These are phyloP conservation scores for Umbelopsis sp. DNA, from an alignment of 371 early-diverging fungal genomes.

Conservation along the genomic window DNA sequence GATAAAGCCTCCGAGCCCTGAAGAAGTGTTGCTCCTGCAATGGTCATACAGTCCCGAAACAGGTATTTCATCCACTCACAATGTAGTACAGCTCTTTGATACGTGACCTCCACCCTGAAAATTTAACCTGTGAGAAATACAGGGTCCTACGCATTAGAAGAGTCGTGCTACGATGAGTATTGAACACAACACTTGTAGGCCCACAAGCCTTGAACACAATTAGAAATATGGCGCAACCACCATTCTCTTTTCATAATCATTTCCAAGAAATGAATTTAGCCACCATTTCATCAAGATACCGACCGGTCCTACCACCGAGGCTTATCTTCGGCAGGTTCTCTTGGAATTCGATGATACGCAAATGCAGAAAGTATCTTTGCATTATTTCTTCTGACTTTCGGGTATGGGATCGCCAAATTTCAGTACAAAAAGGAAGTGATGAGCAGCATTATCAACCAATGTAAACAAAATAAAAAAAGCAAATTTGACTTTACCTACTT, in stretches of 20 bases:
- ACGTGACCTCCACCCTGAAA: not conserved
- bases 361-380: too few relatives aligned
- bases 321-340: not conserved
- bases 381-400: too few relatives aligned
- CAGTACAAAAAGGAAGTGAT: too few relatives aligned
- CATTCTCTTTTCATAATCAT: conserved; percentile 7
- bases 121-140: not conserved
- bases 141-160: not conserved
- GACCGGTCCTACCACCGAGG: not conserved
- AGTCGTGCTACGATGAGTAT: not conserved
- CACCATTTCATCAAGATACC: not conserved
- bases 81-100: not conserved
- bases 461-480: too few relatives aligned
- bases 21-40: not conserved
- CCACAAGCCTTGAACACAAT: conserved; percentile 3
- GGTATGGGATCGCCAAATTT: too few relatives aligned
- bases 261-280: not conserved
- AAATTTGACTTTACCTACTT: too few relatives aligned
- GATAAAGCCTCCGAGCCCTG: not conserved
- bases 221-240: conserved; percentile 11
- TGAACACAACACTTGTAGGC: not conserved
- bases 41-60: not conserved
- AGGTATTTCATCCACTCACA: not conserved
- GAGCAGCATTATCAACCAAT: too few relatives aligned
- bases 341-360: too few relatives aligned